Conservation (phyloP, 2,329 filamentous ascomycete species). For the Arthrobotrys musiformis region DNA sequence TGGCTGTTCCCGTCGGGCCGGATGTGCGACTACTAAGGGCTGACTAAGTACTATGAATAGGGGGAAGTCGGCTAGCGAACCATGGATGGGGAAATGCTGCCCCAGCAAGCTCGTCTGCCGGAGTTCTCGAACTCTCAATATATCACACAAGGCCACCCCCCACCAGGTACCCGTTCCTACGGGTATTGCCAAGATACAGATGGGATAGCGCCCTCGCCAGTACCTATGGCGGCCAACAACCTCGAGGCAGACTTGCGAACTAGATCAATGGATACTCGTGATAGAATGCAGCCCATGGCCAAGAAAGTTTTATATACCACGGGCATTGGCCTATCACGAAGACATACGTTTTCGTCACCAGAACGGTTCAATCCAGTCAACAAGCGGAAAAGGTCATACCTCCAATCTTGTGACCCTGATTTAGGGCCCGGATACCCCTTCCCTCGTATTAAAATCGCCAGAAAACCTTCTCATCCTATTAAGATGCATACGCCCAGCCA, state of each 20-base stretch:
- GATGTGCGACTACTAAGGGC: slow-evolving; percentile 19
- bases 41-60: slow-evolving; percentile 1
- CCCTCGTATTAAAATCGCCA: slow-evolving; percentile 16
- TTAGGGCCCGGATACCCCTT: slow-evolving; percentile 1
- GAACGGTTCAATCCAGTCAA: background rate
- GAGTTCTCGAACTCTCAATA: background rate
- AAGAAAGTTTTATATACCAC: slow-evolving; percentile 11
- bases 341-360: slow-evolving; percentile 26
- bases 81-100: slow-evolving; percentile 2
- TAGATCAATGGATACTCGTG: background rate
- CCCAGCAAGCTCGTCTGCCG: background rate
- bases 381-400: slow-evolving; percentile 23
- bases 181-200: background rate
- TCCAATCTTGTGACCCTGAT: slow-evolving; percentile 32
- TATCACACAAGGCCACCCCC: background rate
- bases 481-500: slow-evolving; percentile 8
- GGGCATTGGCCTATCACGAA: background rate
- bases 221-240: background rate
- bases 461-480: background rate
- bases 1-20: slow-evolving; percentile 25
- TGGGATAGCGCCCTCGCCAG: slow-evolving; percentile 2
- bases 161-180: background rate
- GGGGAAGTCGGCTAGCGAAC: background rate
- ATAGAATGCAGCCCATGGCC: background rate
- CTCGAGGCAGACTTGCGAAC: background rate